Evolutionary conservation across 2,329 filamentous ascomycete genomes (phyloP), one percentile per base, ranked within the genome.

Genomic region (Trichoderma citrinoviride): DNA sequence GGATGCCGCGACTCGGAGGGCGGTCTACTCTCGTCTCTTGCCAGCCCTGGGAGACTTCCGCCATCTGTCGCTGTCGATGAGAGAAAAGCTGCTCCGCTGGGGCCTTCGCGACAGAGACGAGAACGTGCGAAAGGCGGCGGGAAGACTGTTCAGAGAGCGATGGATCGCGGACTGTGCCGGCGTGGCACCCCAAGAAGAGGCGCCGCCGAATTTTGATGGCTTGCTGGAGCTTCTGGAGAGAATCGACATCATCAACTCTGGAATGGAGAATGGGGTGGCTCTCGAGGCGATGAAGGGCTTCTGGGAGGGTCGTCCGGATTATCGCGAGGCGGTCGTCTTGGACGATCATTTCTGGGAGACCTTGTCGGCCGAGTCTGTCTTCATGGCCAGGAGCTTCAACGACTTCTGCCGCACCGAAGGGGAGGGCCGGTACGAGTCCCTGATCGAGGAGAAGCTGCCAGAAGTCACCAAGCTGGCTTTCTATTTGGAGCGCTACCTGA

Each of bases 81-180:
- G 95, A 73, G 95, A 99, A 77, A 98, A 98, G 77, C 83, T 99
- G 37, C 84, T 99, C 29, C 87, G 95, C 44, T 99, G 95, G 95
- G 95, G 95, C 57, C 81, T 99, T 46, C 88, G 93, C 44, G 95
- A 99, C 75, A 87, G 95, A 76, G 95, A 99, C 70, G 94, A 98
- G 70, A 92, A 90, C 70, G 95, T 99, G 14, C 88, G 93, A 60
- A 96, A 97, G 75, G 94, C 94, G 8, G 91, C 95, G 3, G 92
- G 91, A 7, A 89, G 91, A 52, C 82, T 98, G 7, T 99, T 99
- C 79, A 88, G 90, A 67, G 93, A 97, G 73, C 87, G 92, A n/a
- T 99, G 95, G 95, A 94, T 99, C 67, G 94, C 98, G 73, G 92
- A 98, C 73, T 97, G 93, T 71, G 93, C 91, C 6, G 89, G 89